phyloP scores from a whole-genome alignment of 106 monocot species.

The Allium cepa region DNA sequence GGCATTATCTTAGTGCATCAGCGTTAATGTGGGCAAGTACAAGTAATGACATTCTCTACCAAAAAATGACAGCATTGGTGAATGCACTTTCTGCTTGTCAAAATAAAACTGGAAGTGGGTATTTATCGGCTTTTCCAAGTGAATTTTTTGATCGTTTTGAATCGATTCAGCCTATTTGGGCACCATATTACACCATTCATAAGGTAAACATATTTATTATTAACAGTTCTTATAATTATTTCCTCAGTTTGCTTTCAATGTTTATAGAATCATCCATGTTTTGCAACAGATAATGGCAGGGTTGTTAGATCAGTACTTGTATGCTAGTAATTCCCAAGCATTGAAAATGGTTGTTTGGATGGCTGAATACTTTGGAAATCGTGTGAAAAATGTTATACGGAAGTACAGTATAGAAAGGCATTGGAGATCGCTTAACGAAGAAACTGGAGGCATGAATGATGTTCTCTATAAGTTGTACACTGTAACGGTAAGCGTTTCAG shows the following conservation, averaged over 20 bases:
- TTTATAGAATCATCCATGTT: not conserved
- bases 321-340: constrained; percentile 46
- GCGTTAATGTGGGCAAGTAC: constrained; percentile 95
- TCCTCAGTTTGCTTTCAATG: not conserved
- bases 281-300: constrained; percentile 82
- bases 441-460: constrained; percentile 99
- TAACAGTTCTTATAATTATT: not conserved
- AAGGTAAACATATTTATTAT: constrained; percentile 40
- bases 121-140: constrained; percentile 89
- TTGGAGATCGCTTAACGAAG: constrained; percentile 87
- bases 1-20: constrained; percentile 92
- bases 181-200: constrained; percentile 99
- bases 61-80: constrained; percentile 68
- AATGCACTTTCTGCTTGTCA: constrained; percentile 71
- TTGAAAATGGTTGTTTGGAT: constrained; percentile 77
- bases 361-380: constrained; percentile 91
- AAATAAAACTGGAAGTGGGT: constrained; percentile 79
- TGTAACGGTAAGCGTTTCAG: constrained; percentile 46
- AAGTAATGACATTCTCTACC: constrained; percentile 47
- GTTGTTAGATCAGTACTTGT: constrained; percentile 76
- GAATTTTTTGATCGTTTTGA: constrained; percentile 88
- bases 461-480: constrained; percentile 81
- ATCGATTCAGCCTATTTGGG: constrained; percentile 70
- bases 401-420: constrained; percentile 92
- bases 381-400: constrained; percentile 83